Evolutionary conservation across 2,329 filamentous ascomycete species (phyloP), one percentile per base, ranked within the genome.

Genomic region (Bipolaris sorokiniana): DNA sequence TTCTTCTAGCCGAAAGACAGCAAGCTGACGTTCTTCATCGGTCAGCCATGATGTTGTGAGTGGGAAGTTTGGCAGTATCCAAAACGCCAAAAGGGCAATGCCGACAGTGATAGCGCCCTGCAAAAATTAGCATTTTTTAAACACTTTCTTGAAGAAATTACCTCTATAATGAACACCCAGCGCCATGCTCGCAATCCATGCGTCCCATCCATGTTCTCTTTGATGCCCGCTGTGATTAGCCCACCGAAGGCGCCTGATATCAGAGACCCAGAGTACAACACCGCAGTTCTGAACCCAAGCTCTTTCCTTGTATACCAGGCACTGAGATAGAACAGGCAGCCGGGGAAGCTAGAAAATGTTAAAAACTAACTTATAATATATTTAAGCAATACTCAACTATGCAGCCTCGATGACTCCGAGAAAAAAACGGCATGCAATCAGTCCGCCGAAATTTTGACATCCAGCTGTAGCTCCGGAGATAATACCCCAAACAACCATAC

Each of bases 201-300:
- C 0, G 76, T 75, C 1, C 84, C 81, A 57, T 89, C 81, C 80
- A 92, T 83, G 48, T 88, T 85, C n/a, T 79, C 78, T 0, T 84
- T 86, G 52, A 92, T 90, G 6, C 88, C 81, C n/a, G 80, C 80
- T 11, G 80, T 80, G 26, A 82, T 79, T n/a, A 82, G 64, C 33
- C 88, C 89, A 0, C 88, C 89, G 67, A 92, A 91, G 1, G 89
- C 89, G 4, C 88, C 88, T 0, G 87, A 88, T 18, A 92, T 83
- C 26, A 91, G 79, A 0, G 86, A 86, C 0, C 88, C 90, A 0
- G 87, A 86, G 71, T 90, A 90, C 6, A 90, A 80, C 18, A 88
- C 78, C 1, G 87, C 86, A 13, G 86, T 89, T 9, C 88, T 81
- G n/a, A 89, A 77, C 9, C 84, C 85, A 1, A 90, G 79, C 70